A percentile compares a stretch with the other conserved stretches of the same genome.
These are phyloP conservation scores for Sporodiniella umbellata DNA, from an alignment of 371 early-diverging fungal genomes.

Conservation along the genomic window DNA sequence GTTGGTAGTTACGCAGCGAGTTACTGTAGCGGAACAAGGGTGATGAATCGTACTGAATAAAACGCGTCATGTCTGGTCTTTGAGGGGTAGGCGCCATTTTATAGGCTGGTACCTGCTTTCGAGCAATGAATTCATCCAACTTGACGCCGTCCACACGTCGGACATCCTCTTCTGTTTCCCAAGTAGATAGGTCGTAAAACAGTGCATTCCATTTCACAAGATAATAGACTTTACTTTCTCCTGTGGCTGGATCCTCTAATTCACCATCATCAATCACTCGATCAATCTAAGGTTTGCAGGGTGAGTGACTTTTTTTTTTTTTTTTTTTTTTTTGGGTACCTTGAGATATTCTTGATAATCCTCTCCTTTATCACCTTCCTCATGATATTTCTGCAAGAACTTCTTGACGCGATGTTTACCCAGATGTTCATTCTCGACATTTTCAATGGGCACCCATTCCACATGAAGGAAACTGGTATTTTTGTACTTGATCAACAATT, in stretches of 20 bases:
- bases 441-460: slow-evolving; percentile 70
- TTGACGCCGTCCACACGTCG: slow-evolving; percentile 45
- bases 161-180: slow-evolving; percentile 75
- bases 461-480: slow-evolving; percentile 74
- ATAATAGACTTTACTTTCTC: slow-evolving; percentile 60
- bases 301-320: too few relatives aligned
- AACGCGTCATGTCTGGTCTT: slow-evolving; percentile 47
- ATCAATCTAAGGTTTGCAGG: slow-evolving; percentile 65
- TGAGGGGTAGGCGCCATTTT: slow-evolving; percentile 37
- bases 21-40: slow-evolving; percentile 65
- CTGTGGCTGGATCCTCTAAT: slow-evolving; percentile 42
- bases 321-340: slow-evolving; percentile 17
- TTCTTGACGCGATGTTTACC: slow-evolving; percentile 74
- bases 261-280: slow-evolving; percentile 85
- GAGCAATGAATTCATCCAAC: slow-evolving; percentile 43
- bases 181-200: slow-evolving; percentile 83
- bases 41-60: slow-evolving; percentile 47
- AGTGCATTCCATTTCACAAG: slow-evolving; percentile 88
- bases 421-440: slow-evolving; percentile 62
- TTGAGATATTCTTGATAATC: slow-evolving; percentile 46
- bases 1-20: slow-evolving; percentile 61
- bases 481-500: slow-evolving; percentile 57
- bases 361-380: slow-evolving; percentile 43
- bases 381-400: slow-evolving; percentile 62
- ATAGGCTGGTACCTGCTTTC: slow-evolving; percentile 42